Evolutionary conservation across 2,329 filamentous ascomycete genomes (phyloP).

Genomic region (Knufia fluminis): DNA sequence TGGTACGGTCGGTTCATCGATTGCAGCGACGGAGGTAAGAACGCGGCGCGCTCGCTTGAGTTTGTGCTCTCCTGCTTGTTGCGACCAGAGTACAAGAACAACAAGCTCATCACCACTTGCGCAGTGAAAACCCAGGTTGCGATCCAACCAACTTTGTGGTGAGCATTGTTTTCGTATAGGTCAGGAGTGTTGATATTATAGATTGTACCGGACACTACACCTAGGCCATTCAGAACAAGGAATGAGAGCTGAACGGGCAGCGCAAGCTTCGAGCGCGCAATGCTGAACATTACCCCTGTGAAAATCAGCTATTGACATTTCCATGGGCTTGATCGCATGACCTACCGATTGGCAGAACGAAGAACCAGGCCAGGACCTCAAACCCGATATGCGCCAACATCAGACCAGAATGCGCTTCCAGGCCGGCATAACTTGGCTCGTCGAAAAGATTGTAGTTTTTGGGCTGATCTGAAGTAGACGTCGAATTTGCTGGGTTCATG

Average conservation of each 20-base stretch:
- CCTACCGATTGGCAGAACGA: conserved; percentile 64
- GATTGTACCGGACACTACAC: conserved; percentile 54
- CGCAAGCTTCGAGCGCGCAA: conserved; percentile 67
- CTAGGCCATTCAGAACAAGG: conserved; percentile 53
- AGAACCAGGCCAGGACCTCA: conserved; percentile 63
- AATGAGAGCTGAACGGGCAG: conserved; percentile 62
- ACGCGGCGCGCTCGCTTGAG: conserved; percentile 46
- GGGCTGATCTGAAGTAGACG: conserved; percentile 13
- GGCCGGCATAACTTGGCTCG: conserved; percentile 34
- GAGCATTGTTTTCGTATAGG: conserved; percentile 77
- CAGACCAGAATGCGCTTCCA: conserved; percentile 29
- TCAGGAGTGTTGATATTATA: conserved; percentile 79
- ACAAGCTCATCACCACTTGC: conserved; percentile 60
- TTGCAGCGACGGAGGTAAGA: conserved; percentile 53
- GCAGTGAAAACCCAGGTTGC: conserved; percentile 61
- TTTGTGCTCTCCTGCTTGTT: conserved; percentile 29
- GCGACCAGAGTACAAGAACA: conserved; percentile 50
- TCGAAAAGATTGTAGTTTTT: conserved; percentile 23
- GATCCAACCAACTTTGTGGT: conserved; percentile 81
- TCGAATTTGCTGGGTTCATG: conserved; percentile 12
- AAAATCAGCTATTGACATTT: conserved; percentile 10
- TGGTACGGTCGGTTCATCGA: conserved; percentile 35
- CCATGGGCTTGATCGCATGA: conserved; percentile 13
- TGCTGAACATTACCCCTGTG: conserved; percentile 73
- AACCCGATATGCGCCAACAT: conserved; percentile 63